phyloP scores from a whole-genome alignment of 2,329 filamentous ascomycete species.

The Nemania sp. region DNA sequence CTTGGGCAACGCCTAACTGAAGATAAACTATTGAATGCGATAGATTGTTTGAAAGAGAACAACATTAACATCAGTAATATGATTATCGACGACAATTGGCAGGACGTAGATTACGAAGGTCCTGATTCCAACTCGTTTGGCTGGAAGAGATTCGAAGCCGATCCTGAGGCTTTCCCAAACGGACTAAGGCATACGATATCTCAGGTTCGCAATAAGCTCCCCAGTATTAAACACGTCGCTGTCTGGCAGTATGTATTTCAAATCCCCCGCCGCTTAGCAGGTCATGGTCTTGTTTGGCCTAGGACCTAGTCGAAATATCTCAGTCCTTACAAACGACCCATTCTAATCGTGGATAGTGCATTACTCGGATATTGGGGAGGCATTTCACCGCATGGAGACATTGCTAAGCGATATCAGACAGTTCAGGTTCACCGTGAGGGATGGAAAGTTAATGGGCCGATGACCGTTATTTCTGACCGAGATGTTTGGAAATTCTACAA shows the following conservation, averaged over 20 bases:
- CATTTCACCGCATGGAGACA: slow-evolving; percentile 77
- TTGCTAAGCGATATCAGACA: slow-evolving; percentile 84
- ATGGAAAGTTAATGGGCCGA: slow-evolving; percentile 68
- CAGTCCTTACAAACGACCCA: background rate
- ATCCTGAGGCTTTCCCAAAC: slow-evolving; percentile 79
- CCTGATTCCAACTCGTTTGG: slow-evolving; percentile 68
- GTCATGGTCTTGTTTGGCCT: background rate
- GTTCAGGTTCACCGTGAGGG: slow-evolving; percentile 66
- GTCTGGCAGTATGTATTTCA: slow-evolving; percentile 78
- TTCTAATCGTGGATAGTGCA: slow-evolving; percentile 57
- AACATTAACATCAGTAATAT: slow-evolving; percentile 84
- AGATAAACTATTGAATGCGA: slow-evolving; percentile 79
- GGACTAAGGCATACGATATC: slow-evolving; percentile 79
- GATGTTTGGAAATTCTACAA: slow-evolving; percentile 84
- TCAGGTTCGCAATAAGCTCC: slow-evolving; percentile 75
- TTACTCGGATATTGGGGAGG: slow-evolving; percentile 92
- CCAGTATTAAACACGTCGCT: slow-evolving; percentile 82
- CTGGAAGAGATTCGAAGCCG: slow-evolving; percentile 90
- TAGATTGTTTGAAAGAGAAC: slow-evolving; percentile 76
- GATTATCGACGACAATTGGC: slow-evolving; percentile 98
- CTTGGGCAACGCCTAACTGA: slow-evolving; percentile 86
- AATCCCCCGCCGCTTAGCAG: background rate
- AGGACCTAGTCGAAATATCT: background rate
- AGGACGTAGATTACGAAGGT: slow-evolving; percentile 72
- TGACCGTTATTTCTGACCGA: slow-evolving; percentile 78